Base-by-base conservation (phyloP, 768 basidiomycete species). In the Lentinula guzmanii region DNA sequence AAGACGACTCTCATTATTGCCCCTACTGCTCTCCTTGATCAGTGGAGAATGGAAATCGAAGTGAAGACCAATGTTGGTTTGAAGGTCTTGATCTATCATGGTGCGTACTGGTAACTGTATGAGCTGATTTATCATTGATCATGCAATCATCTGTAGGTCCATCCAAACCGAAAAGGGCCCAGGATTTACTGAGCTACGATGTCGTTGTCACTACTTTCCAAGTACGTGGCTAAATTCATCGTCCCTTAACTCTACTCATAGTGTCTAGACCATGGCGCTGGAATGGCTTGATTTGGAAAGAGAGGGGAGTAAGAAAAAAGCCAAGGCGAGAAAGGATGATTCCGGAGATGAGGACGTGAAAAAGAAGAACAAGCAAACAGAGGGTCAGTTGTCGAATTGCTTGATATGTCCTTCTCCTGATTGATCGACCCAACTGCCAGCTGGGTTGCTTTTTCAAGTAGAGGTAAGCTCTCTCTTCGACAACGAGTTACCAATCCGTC, bases 1-100 rank as follows among this genome's bases (percentile, higher is more conserved):
- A 88, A 87, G 71, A 83, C 84, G 0, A 91, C 82, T 24, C 77
- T 93, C 0, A 83, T 93, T 60, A 69, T 91, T 28, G 85, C 86
- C 1, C 87, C 86, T 6, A 70, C 85, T 15, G 85, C 87, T 1
- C 72, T 91, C 7, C 76, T 91, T 10, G 78, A 83, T 53, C 90
- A 91, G 62, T 87, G 86, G 86, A 79, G 81, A 66, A 67, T 75
- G 35, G 86, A 86, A 70, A 81, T 84, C 34, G 83, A 87, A 68
- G 75, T 77, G 51, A 83, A 83, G 73, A 82, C 83, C 1, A 79
- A 79, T 62, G 73, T 73, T 43, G 74, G 71, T 7, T 66, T 86
- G 34, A 76, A 74, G 34, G 82, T 83, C 57, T 69, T 81, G 3
- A 83, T 90, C 37, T 88, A 90, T 68, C 89, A 90, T 66, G 89